These are phyloP conservation scores for Fusarium denticulatum DNA, from an alignment of 2,329 filamentous ascomycete genomes.

Conservation along the genomic window DNA sequence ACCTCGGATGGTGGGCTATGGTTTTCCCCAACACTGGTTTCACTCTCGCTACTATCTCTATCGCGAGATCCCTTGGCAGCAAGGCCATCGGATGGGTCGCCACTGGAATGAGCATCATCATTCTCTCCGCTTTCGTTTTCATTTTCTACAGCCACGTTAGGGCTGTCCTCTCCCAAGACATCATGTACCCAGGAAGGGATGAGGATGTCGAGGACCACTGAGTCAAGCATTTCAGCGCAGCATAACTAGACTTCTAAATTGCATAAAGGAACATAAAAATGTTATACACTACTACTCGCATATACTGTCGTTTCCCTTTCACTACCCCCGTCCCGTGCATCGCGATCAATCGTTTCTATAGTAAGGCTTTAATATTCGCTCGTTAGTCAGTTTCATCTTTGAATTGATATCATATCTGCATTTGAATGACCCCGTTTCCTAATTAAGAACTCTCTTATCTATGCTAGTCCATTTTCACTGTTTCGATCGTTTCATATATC, in stretches of 20 bases:
- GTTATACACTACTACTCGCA: background rate
- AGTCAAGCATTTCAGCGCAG: background rate
- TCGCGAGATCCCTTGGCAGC: slow-evolving; percentile 58
- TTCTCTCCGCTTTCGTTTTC: slow-evolving; percentile 56
- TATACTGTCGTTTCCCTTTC: background rate
- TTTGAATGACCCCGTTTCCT: background rate
- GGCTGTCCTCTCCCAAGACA: slow-evolving; percentile 61
- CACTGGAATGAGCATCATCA: slow-evolving; percentile 61
- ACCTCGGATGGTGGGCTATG: slow-evolving; percentile 71
- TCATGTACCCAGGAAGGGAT: slow-evolving; percentile 63
- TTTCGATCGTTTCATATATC: background rate
- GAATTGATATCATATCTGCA: background rate
- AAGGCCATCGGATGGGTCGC: slow-evolving; percentile 57
- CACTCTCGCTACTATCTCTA: slow-evolving; percentile 63
- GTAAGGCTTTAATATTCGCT: background rate
- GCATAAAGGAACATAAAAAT: background rate
- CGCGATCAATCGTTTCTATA: background rate
- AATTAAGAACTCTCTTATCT: background rate
- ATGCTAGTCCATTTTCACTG: background rate
- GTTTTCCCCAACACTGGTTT: slow-evolving; percentile 71
- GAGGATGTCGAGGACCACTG: slow-evolving; percentile 62
- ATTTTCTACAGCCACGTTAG: slow-evolving; percentile 53
- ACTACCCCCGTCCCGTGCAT: background rate
- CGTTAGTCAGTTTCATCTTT: background rate
- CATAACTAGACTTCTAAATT: background rate